Evolutionary conservation across 2,329 filamentous ascomycete species (phyloP), one percentile per base, ranked within the genome.

Genomic region (Dactylellina sp.): DNA sequence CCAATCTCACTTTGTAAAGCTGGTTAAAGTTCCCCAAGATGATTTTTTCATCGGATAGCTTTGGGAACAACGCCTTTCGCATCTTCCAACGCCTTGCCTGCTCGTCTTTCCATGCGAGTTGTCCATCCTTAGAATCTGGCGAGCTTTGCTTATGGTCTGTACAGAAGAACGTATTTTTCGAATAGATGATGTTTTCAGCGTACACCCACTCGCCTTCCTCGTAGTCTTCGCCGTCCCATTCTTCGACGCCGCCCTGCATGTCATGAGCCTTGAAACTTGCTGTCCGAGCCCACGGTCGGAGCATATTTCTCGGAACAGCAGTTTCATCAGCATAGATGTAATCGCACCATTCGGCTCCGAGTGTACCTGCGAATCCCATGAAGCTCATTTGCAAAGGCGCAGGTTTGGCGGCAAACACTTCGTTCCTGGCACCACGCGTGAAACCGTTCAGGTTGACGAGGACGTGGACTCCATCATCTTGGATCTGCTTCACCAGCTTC

Each of bases 371-470:
- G 80, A 99, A 99, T 0, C 95, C 95, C 95, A 99, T 99, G 79
- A 99, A 99, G 0, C 95, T 97, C 95, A 99, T 99, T 77, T 99
- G 95, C 46, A 99, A 92, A 0, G 95, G 95, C 1, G 93, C 93
- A 14, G 95, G 92, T 24, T 96, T 88, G 20, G 95, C 95, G 20
- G 95, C 95, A 80, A 99, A 99, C 2, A 99, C 90, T 80, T 99
- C 95, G 78, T 99, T 99, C 22, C 93, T 88, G n/a, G 95, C 95
- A 28, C 95, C 95, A 61, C 95, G 87, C 0, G 95, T 99, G 81
- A 99, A 99, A 9, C 95, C 95, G 78, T 99, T 99, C n/a, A 99
- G 85, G 76, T 99, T 99, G 78, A 99, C 89, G 18, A 99, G 85
- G 44, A 99, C 95, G 79, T 99, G 95, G 56, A 99, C 95, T 5